phyloP scores from a whole-genome alignment of 441 rosid genomes.

The Mallotus japonicus region DNA sequence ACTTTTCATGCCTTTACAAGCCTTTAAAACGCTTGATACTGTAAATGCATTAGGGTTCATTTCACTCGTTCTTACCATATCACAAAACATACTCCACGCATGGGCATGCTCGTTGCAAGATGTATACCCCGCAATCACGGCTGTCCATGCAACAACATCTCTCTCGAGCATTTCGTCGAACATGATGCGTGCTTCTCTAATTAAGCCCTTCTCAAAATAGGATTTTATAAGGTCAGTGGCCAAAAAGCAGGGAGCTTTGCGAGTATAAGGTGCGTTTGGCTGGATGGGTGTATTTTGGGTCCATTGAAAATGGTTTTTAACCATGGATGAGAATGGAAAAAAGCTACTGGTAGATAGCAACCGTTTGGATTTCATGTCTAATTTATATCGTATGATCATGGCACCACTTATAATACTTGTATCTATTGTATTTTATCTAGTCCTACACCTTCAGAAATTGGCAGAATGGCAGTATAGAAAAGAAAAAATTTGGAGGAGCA shows the following conservation, averaged over 20 bases:
- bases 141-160: slow-evolving; percentile 84
- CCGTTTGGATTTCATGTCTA: slow-evolving; percentile 41
- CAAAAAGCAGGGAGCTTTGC: slow-evolving; percentile 54
- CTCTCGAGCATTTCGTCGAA: slow-evolving; percentile 88
- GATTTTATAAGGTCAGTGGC: slow-evolving; percentile 67
- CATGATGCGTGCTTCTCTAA: slow-evolving; percentile 64
- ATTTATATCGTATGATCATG: slow-evolving; percentile 3
- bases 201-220: slow-evolving; percentile 46
- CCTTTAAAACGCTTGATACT: slow-evolving; percentile 67
- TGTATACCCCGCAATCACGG: slow-evolving; percentile 71
- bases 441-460: neutral
- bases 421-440: neutral
- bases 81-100: slow-evolving; percentile 64
- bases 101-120: slow-evolving; percentile 36
- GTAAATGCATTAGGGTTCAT: slow-evolving; percentile 62
- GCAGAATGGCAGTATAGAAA: neutral
- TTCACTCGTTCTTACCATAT: slow-evolving; percentile 42
- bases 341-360: slow-evolving; percentile 33
- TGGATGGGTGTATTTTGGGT: slow-evolving; percentile 30
- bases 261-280: slow-evolving; percentile 24
- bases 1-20: slow-evolving; percentile 61
- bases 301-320: slow-evolving; percentile 44
- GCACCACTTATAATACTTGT: neutral
- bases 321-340: slow-evolving; percentile 40
- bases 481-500: neutral